A percentile compares a stretch with the other conserved stretches of the same genome.
Evolutionary conservation across 331 rosid genomes (phyloP).

Genomic region (Quercus lobata): DNA sequence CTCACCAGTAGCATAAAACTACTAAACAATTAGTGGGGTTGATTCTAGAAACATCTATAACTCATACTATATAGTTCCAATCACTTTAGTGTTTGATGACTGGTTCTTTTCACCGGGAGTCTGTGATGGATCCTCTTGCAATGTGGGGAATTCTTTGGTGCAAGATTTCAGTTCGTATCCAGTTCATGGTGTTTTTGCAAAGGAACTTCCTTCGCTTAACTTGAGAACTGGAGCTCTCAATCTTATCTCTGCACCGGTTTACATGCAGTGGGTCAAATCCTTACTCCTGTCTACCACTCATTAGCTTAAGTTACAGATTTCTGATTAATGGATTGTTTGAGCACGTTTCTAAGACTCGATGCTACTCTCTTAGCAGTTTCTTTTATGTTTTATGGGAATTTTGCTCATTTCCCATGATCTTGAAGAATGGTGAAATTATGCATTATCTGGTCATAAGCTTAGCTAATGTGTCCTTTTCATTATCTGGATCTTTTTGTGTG

Average conservation of each 20-base stretch:
- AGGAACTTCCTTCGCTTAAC: constrained; percentile 35
- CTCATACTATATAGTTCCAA: constrained; percentile 37
- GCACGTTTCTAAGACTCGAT: constrained; percentile 27
- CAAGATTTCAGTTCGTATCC: constrained; percentile 40
- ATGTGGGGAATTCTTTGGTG: constrained; percentile 31
- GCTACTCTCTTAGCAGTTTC: constrained; percentile 29
- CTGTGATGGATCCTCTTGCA: constrained; percentile 41
- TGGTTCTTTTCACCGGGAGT: constrained; percentile 33
- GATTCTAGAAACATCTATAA: constrained; percentile 26
- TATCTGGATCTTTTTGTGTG: constrained; percentile 76
- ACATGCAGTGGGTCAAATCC: constrained; percentile 54
- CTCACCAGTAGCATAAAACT: constrained; percentile 40
- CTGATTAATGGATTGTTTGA: constrained; percentile 35
- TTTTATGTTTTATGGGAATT: constrained; percentile 31
- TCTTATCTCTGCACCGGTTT: constrained; percentile 40
- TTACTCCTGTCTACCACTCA: constrained; percentile 31
- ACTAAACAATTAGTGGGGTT: constrained; percentile 43
- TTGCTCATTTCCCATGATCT: constrained; percentile 31
- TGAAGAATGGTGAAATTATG: constrained; percentile 70
- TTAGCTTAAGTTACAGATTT: constrained; percentile 29
- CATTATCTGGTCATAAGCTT: constrained; percentile 52
- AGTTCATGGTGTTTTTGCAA: constrained; percentile 39
- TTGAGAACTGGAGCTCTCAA: constrained; percentile 48
- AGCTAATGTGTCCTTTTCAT: constrained; percentile 80
- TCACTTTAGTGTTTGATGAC: constrained; percentile 32